A percentile compares a stretch with the other conserved stretches of the same genome.
Conservation (phyloP, 495 filamentous ascomycete genomes). For the Beverwykella pulmonaria region DNA sequence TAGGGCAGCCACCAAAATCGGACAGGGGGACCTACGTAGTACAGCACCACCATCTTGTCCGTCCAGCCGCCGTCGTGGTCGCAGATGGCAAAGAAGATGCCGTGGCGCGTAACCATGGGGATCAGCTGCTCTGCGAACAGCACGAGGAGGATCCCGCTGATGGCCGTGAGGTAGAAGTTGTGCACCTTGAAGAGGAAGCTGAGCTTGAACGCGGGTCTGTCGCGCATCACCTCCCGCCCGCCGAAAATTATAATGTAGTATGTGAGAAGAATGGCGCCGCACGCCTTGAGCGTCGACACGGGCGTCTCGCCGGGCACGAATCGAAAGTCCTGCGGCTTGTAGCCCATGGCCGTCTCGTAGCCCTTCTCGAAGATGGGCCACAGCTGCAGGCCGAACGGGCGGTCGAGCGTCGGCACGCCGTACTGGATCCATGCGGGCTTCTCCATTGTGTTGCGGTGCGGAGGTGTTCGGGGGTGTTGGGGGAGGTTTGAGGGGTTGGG, state of each 20-base stretch:
- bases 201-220: conserved; percentile 67
- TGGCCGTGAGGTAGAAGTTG: conserved; percentile 76
- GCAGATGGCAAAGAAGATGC: conserved; percentile 75
- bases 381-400: conserved; percentile 86
- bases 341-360: conserved; percentile 73
- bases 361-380: conserved; percentile 90
- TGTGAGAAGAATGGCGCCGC: conserved; percentile 62
- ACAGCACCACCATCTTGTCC: conserved; percentile 70
- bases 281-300: conserved; percentile 70
- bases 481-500: not conserved
- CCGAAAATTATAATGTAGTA: conserved; percentile 79
- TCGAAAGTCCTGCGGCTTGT: conserved; percentile 68
- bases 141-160: conserved; percentile 66
- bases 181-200: conserved; percentile 73
- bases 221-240: conserved; percentile 73
- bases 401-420: conserved; percentile 73
- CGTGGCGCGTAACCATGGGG: conserved; percentile 66
- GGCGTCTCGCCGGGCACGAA: conserved; percentile 69
- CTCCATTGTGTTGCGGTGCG: conserved; percentile 30
- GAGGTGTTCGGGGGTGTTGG: not conserved
- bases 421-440: conserved; percentile 43
- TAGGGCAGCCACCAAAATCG: conserved; percentile 41
- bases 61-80: conserved; percentile 74
- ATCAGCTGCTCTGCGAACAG: conserved; percentile 76
- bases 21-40: conserved; percentile 65